Evolutionary conservation across 1,284 basidiomycete genomes (phyloP), one percentile per base, ranked within the genome.

Genomic region (Sporisorium graminicola): DNA sequence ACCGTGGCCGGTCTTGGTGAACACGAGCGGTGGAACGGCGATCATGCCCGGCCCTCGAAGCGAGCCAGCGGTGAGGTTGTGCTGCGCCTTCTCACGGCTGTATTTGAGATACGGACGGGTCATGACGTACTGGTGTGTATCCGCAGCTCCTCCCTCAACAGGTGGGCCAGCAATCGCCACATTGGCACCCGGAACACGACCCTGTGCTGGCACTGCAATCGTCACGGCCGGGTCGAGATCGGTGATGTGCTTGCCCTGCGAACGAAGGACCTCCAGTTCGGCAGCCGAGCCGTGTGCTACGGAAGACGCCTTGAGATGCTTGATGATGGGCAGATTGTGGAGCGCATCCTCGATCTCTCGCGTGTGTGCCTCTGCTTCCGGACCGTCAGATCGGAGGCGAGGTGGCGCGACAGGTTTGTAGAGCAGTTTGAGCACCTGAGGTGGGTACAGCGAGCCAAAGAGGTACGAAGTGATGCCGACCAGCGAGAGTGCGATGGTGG

Each of bases 51-150:
- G 93, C 0, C 94, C 95, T 24, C 91, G 88, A 24, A 98, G 88
- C 1, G 94, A 89, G 12, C 94, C 95, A 1, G 92, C 92, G 0
- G 93, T 94, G 58, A 98, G 88, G 71, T 90, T 92, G 86, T 98
- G 93, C 54, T 90, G 90, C 35, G 91, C 88, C 27, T 90, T 87
- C 77, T 92, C 91, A 74, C 91, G 90, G 0, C 93, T 91, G 62
- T 91, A 77, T 24, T 88, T 87, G 27, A 88, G 84, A 84, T 94
- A 95, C 13, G 94, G 94, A 44, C 94, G 90, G 40, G 89, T 73
- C 60, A 78, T 58, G 16, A 79, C 52, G 54, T 77, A 84, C 47
- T 82, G 73, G 13, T 78, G 71, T 5, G 62, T 65, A 22, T 72
- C 66, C 16, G 74, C 80, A 7, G 58, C 35, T 7, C 72, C 67